These are phyloP conservation scores for Colletotrichum sp. DNA, from an alignment of 2,329 filamentous ascomycete genomes.

Conservation along the genomic window DNA sequence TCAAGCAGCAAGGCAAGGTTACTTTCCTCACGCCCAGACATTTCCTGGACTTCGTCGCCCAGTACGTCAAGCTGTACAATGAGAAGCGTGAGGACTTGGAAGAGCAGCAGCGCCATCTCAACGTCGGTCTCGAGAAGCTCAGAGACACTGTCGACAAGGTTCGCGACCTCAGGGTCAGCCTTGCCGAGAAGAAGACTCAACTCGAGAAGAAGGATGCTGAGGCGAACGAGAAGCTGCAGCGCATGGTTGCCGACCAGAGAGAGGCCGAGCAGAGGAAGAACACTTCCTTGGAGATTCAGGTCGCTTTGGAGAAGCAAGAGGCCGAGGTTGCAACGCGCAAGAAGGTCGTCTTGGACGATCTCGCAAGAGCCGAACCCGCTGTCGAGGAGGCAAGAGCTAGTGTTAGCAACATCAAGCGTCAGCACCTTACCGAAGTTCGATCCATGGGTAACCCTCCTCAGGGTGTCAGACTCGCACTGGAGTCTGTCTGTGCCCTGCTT, in stretches of 20 bases:
- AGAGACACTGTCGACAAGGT: slow-evolving; percentile 98
- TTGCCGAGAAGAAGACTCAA: slow-evolving; percentile 93
- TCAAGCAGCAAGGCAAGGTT: slow-evolving; percentile 89
- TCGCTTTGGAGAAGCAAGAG: slow-evolving; percentile 86
- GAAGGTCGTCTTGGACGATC: slow-evolving; percentile 84
- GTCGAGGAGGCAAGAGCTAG: slow-evolving; percentile 93
- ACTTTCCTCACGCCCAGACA: slow-evolving; percentile 96
- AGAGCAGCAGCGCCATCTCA: slow-evolving; percentile 97
- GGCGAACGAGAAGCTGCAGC: slow-evolving; percentile 95
- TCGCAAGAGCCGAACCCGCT: slow-evolving; percentile 90
- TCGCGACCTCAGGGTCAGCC: slow-evolving; percentile 84
- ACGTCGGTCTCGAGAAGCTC: slow-evolving; percentile 96
- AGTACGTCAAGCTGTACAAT: slow-evolving; percentile 96
- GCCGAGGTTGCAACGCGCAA: slow-evolving; percentile 82
- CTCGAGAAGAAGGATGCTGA: slow-evolving; percentile 93
- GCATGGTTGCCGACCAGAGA: slow-evolving; percentile 94
- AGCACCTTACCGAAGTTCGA: slow-evolving; percentile 95
- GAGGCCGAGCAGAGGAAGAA: slow-evolving; percentile 92
- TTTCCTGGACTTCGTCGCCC: slow-evolving; percentile 96
- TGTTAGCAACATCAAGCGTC: slow-evolving; percentile 97
- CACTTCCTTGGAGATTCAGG: slow-evolving; percentile 87
- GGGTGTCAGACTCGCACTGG: slow-evolving; percentile 89
- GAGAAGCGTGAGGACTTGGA: slow-evolving; percentile 98
- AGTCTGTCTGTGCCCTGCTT: slow-evolving; percentile 94
- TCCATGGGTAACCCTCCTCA: slow-evolving; percentile 94